phyloP scores from a whole-genome alignment of 345 rosid species.

The Pseudoturritis turrita region DNA sequence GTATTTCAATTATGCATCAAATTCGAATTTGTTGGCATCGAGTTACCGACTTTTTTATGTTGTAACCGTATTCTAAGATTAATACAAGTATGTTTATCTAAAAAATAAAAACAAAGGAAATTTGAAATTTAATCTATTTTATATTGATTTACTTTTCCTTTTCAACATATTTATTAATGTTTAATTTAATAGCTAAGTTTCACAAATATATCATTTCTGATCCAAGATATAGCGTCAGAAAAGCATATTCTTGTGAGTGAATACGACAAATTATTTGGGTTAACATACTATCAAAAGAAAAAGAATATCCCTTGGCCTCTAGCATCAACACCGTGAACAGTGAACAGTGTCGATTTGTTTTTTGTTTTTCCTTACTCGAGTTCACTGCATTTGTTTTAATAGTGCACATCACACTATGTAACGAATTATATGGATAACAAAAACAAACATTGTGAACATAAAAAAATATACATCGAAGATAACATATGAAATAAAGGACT shows the following conservation, averaged over 20 bases:
- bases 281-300: background rate
- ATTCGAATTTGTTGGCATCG: too few species aligned
- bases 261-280: background rate
- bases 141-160: too few species aligned
- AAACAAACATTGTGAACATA: background rate
- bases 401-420: background rate
- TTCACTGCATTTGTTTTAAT: background rate
- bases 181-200: too few species aligned
- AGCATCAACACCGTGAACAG: background rate
- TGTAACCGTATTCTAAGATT: too few species aligned
- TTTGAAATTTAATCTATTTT: too few species aligned
- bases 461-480: background rate
- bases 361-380: background rate
- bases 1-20: too few species aligned
- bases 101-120: too few species aligned
- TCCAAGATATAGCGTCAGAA: background rate
- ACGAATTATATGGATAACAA: background rate
- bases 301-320: background rate
- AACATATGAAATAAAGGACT: background rate
- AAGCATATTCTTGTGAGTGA: conserved; percentile 3
- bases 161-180: too few species aligned
- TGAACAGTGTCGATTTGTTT: background rate
- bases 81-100: too few species aligned
- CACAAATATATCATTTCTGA: too few species aligned
- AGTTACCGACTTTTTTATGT: too few species aligned